Evolutionary conservation across 1,284 basidiomycete genomes (phyloP), one percentile per base, ranked within the genome.

Genomic region (Boletellus deceptivus): DNA sequence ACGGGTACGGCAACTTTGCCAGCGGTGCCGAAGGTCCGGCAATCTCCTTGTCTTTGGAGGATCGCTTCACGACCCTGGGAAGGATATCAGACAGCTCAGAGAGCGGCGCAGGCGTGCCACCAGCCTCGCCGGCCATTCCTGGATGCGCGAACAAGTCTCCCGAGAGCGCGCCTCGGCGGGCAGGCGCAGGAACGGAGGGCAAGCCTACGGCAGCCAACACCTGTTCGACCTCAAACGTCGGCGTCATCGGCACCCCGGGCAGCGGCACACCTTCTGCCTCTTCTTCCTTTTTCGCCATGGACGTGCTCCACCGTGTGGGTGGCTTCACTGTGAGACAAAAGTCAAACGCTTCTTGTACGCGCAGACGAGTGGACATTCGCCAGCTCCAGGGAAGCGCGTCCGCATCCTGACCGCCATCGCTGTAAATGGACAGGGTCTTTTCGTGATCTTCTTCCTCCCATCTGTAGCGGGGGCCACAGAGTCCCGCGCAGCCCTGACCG

Each of bases 401-500:
- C 22, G 67, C 55, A 20, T 79, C 79, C 4, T 75, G 76, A 9
- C 72, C 70, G 8, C 75, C 70, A 45, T 79, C 74, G 52, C 70
- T 74, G 56, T 78, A 77, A 16, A 75, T 60, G 6, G 78, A 78
- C 45, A 73, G 63, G 11, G 72, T 74, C 72, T 83, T 86, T 61
- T 85, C 84, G 18, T 75, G 74, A 35, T 83, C 82, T 52, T 84
- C 80, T 69, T 91, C 89, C 63, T 91, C 88, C 89, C 88, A 90
- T 55, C 85, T 76, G 62, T 83, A 81, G 20, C 87, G 80, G 10
- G 89, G 89, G 44, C 89, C 89, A 65, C 87, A 90, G n/a, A 91
- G 65, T 22, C 89, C 89, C 45, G 79, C 88, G 51, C 85, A 89
- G 54, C 78, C 79, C 55, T 89, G 79, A 43, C 85, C 86, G 48